A percentile compares a stretch with the other conserved stretches of the same genome.
Evolutionary conservation across 306 rosid species (phyloP).

Genomic region (Prunus mongolica): DNA sequence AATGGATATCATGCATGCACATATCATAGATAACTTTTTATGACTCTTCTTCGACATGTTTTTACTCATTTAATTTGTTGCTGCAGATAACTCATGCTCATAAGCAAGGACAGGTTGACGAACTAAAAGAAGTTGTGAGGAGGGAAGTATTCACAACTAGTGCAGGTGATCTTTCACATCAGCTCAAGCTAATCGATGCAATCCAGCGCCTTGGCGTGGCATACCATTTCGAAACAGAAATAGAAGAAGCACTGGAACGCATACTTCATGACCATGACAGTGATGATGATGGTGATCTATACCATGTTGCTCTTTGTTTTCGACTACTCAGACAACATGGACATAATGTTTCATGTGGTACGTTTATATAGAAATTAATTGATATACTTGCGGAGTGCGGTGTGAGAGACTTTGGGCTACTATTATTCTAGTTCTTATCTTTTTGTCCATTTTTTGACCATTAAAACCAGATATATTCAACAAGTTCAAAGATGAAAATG

Average conservation of each 20-base stretch:
- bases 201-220: slow-evolving; percentile 29
- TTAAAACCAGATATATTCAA: not conserved
- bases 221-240: slow-evolving; percentile 39
- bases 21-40: too few relatives aligned
- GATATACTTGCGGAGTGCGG: too few relatives aligned
- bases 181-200: slow-evolving; percentile 25
- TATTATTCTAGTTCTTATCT: too few relatives aligned
- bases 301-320: slow-evolving; percentile 32
- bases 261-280: not conserved
- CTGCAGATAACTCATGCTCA: not conserved
- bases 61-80: too few relatives aligned
- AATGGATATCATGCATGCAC: too few relatives aligned
- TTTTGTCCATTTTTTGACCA: too few relatives aligned
- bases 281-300: slow-evolving; percentile 4
- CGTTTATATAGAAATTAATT: not conserved
- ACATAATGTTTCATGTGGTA: slow-evolving; percentile 25
- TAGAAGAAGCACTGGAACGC: slow-evolving; percentile 17
- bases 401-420: too few relatives aligned
- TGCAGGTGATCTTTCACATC: not conserved
- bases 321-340: slow-evolving; percentile 23
- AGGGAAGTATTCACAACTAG: not conserved
- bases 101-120: not conserved
- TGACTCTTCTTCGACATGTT: too few relatives aligned
- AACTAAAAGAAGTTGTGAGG: slow-evolving; percentile 32
- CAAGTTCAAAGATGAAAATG: slow-evolving; percentile 20